phyloP scores from a whole-genome alignment of 2,329 filamentous ascomycete species.

The Colletotrichum graminicola region DNA sequence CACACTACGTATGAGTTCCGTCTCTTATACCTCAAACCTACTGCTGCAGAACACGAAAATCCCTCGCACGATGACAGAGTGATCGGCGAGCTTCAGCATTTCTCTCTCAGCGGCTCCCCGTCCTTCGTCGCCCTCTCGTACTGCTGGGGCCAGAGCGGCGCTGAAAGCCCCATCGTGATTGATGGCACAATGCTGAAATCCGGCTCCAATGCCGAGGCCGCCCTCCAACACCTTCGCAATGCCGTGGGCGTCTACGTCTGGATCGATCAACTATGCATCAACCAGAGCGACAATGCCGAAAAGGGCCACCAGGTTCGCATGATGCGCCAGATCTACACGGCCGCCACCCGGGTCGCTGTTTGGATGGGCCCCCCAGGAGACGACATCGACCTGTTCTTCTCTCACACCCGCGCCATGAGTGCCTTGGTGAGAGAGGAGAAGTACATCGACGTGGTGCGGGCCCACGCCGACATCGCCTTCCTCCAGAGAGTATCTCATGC shows the following conservation, averaged over 20 bases:
- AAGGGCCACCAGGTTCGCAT: constrained; percentile 30
- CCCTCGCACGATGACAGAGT: neutral
- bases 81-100: neutral
- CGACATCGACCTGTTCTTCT: constrained; percentile 6
- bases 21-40: constrained; percentile 16
- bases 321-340: constrained; percentile 28
- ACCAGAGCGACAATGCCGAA: constrained; percentile 25
- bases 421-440: neutral
- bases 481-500: constrained; percentile 31
- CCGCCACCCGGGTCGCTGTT: constrained; percentile 22
- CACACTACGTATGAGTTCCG: constrained; percentile 8
- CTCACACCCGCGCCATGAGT: constrained; percentile 1
- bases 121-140: constrained; percentile 17
- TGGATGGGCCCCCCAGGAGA: constrained; percentile 20
- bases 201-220: constrained; percentile 13
- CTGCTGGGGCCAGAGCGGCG: constrained; percentile 10
- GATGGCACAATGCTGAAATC: neutral
- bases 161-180: neutral
- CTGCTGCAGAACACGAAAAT: neutral
- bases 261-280: constrained; percentile 32
- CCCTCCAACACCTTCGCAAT: constrained; percentile 21
- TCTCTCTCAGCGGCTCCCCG: neutral
- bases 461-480: neutral
- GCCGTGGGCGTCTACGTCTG: constrained; percentile 12
- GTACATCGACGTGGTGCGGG: constrained; percentile 5